These are phyloP conservation scores for Venturia aucupariae DNA, from an alignment of 2,329 filamentous ascomycete genomes.

Conservation along the genomic window DNA sequence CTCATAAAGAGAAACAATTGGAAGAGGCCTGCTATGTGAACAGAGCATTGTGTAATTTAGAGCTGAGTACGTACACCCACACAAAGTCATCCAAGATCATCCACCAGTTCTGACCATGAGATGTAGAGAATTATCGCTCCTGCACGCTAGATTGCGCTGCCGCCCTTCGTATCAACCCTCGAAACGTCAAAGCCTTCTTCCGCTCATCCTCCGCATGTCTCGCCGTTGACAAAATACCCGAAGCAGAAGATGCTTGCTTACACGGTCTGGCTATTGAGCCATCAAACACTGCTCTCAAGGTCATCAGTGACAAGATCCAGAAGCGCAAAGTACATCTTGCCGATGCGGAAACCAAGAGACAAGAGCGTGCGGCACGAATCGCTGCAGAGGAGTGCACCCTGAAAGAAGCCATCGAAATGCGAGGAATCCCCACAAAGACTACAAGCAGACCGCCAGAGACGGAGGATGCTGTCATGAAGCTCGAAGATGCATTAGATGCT, in stretches of 20 bases:
- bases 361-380: slow-evolving; percentile 45
- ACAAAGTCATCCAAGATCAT: slow-evolving; percentile 10
- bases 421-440: slow-evolving; percentile 58
- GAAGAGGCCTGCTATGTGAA: slow-evolving; percentile 77
- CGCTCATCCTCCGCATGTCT: slow-evolving; percentile 71
- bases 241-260: slow-evolving; percentile 71
- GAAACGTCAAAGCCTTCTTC: slow-evolving; percentile 86
- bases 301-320: slow-evolving; percentile 54
- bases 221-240: slow-evolving; percentile 64
- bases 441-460: slow-evolving; percentile 72
- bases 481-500: slow-evolving; percentile 66
- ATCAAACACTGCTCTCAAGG: slow-evolving; percentile 56
- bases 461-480: slow-evolving; percentile 66
- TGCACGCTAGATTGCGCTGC: slow-evolving; percentile 78
- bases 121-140: slow-evolving; percentile 68
- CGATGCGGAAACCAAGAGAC: slow-evolving; percentile 46
- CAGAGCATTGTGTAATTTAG: slow-evolving; percentile 80
- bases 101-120: slow-evolving; percentile 17
- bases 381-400: slow-evolving; percentile 49
- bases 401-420: slow-evolving; percentile 47
- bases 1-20: slow-evolving; percentile 50
- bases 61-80: slow-evolving; percentile 49
- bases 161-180: slow-evolving; percentile 67
- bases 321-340: slow-evolving; percentile 48
- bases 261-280: slow-evolving; percentile 66